A percentile compares a stretch with the other conserved stretches of the same genome.
Conservation (phyloP, 352 stramenopile species). For the Pelagophyceae sp. region DNA sequence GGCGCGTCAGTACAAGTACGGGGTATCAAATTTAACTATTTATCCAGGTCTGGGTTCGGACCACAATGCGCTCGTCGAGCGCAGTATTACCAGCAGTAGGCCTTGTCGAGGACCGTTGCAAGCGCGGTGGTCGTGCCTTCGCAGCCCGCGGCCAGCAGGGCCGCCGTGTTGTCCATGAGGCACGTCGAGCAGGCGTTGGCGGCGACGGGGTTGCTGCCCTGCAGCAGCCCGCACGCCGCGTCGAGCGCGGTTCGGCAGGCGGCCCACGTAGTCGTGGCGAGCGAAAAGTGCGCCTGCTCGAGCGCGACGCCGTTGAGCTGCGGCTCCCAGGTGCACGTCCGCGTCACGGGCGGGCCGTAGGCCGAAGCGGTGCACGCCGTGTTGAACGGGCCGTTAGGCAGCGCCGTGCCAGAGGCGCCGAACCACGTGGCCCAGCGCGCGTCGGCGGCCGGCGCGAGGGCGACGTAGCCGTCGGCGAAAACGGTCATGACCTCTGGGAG, state of each 20-base stretch:
- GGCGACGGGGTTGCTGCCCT: conserved; percentile 8
- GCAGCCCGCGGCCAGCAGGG: background rate
- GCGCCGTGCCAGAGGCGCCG: background rate
- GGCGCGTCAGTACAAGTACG: too few species aligned
- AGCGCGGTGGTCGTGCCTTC: background rate
- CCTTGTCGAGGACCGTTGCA: background rate
- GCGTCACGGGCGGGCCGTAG: conserved; percentile 10
- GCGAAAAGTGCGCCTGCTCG: background rate
- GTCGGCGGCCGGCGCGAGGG: background rate
- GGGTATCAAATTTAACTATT: too few species aligned
- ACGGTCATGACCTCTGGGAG: background rate
- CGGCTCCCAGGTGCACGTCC: background rate
- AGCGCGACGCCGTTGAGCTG: background rate
- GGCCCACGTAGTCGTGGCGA: background rate
- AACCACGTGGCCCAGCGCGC: conserved; percentile 6
- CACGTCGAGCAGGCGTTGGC: background rate
- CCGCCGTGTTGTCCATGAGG: background rate
- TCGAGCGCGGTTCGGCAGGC: background rate
- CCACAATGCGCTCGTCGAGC: too few species aligned
- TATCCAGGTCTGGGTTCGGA: too few species aligned
- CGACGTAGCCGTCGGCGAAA: background rate
- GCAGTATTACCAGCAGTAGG: conserved; percentile 10
- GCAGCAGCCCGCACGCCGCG: background rate
- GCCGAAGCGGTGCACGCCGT: background rate
- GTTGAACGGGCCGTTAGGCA: background rate